These are phyloP conservation scores for Xylaria sp. DNA, from an alignment of 2,329 filamentous ascomycete genomes.

Conservation along the genomic window DNA sequence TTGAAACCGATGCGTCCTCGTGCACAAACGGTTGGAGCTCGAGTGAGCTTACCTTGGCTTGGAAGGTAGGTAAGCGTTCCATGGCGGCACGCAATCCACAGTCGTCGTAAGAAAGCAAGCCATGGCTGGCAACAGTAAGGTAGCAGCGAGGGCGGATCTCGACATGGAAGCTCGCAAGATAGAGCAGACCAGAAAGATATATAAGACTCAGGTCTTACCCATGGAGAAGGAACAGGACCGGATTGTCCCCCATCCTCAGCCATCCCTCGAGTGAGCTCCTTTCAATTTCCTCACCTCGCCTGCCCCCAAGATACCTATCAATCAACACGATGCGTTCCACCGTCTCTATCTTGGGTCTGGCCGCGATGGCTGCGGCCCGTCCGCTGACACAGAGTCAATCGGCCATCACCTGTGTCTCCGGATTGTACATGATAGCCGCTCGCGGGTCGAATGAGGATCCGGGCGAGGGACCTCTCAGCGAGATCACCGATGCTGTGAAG, in stretches of 20 bases:
- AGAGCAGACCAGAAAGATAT: background rate
- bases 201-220: slow-evolving; percentile 14
- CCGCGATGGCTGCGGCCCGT: slow-evolving; percentile 26
- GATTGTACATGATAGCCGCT: slow-evolving; percentile 38
- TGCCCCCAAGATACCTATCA: background rate
- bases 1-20: slow-evolving; percentile 8
- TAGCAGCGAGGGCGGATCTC: background rate
- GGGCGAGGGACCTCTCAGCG: slow-evolving; percentile 29
- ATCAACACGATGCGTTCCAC: slow-evolving; percentile 24
- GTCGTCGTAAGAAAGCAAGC: background rate
- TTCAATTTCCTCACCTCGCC: background rate
- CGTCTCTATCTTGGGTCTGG: slow-evolving; percentile 25
- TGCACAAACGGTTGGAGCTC: slow-evolving; percentile 19
- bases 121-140: background rate
- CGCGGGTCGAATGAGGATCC: slow-evolving; percentile 34
- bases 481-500: slow-evolving; percentile 30
- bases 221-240: background rate
- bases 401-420: slow-evolving; percentile 33
- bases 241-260: slow-evolving; percentile 4
- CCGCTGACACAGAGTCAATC: slow-evolving; percentile 16
- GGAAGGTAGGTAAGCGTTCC: slow-evolving; percentile 27
- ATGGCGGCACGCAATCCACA: slow-evolving; percentile 5
- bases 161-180: background rate
- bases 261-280: slow-evolving; percentile 3
- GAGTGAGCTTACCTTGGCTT: slow-evolving; percentile 4